Base-by-base conservation (phyloP, 1,139 yeast species). In the Pichia sp. region DNA sequence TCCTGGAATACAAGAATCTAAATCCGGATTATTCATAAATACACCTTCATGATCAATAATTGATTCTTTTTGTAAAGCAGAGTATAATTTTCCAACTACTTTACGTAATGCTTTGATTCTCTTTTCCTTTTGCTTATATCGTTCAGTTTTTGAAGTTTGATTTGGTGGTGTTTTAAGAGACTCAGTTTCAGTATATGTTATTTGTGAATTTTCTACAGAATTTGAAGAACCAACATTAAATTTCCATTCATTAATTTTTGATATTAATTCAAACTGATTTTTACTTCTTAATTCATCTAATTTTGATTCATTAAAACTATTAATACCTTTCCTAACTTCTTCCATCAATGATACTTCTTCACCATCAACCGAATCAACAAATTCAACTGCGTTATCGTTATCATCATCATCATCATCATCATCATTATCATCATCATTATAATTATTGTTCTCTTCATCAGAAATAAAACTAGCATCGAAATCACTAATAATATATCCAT, bases 1-100 rank as follows among this genome's bases (percentile, higher is more conserved):
- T 7, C 56, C 45, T 3, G 66, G 66, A 4, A 61, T 55, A 40
- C 57, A 62, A 26, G 57, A 55, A 41, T 63, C 61, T n/a, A 63
- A 51, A 11, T 57, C 57, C 34, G 62, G 61, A 46, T 63, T 63
- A 48, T 57, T 56, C 60, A 62, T 53, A 38, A 58, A 48, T 8
- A 50, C 39, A 27, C 56, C 56, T 40, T 53, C 56, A 8, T 53
- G 49, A 33, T 49, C 45, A 26, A 44, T 48, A 3, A 33, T 33
- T n/a, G 38, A 27, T 8, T 48, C 51, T 25, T 31, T 46, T 36
- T 48, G 39, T 18, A 51, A 36, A 1, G 48, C 45, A 10, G 45
- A 39, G 28, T 41, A 39, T 10, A 48, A 9, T 7, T 40, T 44
- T 25, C 39, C 38, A 4, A 48, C 41, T 5, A 38, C 38, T 32